A percentile compares a stretch with the other conserved stretches of the same genome.
Conservation (phyloP, 1,139 yeast genomes). For the Arxiozyma bovina region DNA sequence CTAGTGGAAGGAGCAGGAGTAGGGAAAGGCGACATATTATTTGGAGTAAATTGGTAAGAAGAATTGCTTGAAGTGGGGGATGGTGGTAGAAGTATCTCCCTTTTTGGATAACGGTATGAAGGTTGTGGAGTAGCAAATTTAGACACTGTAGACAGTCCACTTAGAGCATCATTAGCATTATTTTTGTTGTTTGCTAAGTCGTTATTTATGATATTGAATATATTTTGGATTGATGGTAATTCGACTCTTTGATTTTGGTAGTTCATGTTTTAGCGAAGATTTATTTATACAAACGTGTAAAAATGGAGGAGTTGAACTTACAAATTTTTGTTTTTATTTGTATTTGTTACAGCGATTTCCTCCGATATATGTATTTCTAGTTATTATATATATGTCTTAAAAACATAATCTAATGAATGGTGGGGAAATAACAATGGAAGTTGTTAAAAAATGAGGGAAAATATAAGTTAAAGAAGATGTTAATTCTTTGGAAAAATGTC, state of each 20-base stretch:
- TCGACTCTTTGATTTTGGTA: conserved; percentile 3
- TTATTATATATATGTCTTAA: no score
- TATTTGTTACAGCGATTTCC: no score
- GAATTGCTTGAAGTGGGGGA: not conserved
- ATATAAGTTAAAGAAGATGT: no score
- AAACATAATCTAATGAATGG: no score
- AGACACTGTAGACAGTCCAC: not conserved
- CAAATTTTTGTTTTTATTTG: no score
- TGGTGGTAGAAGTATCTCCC: not conserved
- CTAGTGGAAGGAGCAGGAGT: not conserved
- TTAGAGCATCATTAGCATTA: not conserved
- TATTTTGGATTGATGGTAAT: conserved; percentile 10
- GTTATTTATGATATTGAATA: conserved; percentile 7
- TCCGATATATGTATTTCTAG: no score
- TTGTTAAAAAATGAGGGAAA: no score
- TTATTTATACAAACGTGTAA: no score
- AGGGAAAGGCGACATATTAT: not conserved
- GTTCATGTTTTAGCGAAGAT: not conserved
- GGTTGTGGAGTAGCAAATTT: not conserved
- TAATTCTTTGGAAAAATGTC: no score
- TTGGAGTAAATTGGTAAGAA: not conserved
- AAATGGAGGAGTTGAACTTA: no score
- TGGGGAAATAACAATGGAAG: no score
- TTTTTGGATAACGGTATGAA: not conserved
- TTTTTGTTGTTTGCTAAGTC: conserved; percentile 1